Percentiles rank a stretch among this genome's conserved stretches.
These are phyloP conservation scores for Erodium trifolium DNA, from an alignment of 441 rosid species.

Conservation along the genomic window DNA sequence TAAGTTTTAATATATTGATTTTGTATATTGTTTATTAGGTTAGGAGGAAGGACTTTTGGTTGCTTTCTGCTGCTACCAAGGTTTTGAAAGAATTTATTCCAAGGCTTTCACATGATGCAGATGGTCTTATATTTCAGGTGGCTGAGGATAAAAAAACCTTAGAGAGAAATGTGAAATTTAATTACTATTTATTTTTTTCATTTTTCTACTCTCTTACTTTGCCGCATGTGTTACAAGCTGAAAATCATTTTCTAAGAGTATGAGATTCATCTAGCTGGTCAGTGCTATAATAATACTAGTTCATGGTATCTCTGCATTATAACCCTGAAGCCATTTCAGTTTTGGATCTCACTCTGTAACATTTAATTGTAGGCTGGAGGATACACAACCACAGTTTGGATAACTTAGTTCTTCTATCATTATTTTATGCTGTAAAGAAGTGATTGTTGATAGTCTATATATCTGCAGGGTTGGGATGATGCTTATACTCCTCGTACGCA, in stretches of 20 bases:
- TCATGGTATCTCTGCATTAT: slow-evolving; percentile 10
- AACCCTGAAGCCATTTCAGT: slow-evolving; percentile 4
- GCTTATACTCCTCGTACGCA: slow-evolving; percentile 93
- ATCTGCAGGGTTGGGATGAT: slow-evolving; percentile 94
- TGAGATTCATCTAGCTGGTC: neutral
- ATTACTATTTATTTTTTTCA: neutral
- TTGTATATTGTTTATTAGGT: slow-evolving; percentile 43
- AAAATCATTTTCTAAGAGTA: neutral
- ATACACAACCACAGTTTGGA: slow-evolving; percentile 3
- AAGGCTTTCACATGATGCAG: slow-evolving; percentile 94
- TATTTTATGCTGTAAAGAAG: neutral
- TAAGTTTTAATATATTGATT: neutral
- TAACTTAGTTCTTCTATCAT: neutral
- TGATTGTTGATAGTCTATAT: slow-evolving; percentile 15
- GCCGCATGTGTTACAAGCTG: neutral
- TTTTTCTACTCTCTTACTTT: slow-evolving; percentile 4
- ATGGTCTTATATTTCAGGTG: slow-evolving; percentile 98
- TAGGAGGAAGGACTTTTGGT: slow-evolving; percentile 96
- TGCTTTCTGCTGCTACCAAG: slow-evolving; percentile 84
- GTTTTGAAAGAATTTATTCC: slow-evolving; percentile 89
- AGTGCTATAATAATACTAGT: neutral
- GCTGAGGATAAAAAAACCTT: slow-evolving; percentile 10
- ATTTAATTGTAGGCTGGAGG: neutral
- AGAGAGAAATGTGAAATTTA: neutral
- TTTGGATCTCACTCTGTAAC: neutral